Evolutionary conservation across 331 rosid genomes (phyloP), one percentile per base, ranked within the genome.

Genomic region (Quercus tomentella): DNA sequence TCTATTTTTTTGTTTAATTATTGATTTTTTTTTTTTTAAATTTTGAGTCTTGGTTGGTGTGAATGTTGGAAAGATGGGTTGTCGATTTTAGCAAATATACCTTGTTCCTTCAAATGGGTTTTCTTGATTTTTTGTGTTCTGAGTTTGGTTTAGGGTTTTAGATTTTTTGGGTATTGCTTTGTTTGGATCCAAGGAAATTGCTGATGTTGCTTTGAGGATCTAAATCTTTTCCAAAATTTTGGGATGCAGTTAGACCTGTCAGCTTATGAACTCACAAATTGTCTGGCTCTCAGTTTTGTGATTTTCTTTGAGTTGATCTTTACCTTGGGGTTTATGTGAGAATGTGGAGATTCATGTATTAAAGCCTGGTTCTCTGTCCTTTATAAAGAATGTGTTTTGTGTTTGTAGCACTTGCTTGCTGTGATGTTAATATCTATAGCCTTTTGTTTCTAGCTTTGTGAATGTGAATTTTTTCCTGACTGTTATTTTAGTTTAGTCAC

Each of bases 81-180:
- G 51, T 80, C 49, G 83, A 66, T 57, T 84, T 43, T 52, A 41
- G 66, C 74, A 78, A 43, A 43, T 68, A 52, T 18, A 45, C 14
- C 49, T 25, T 25, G 10, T 67, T 63, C 73, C 72, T 30, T 73
- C 61, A 66, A 57, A 68, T 49, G 82, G 82, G 76, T 76, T 54
- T 79, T 75, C 58, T 70, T 78, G 22, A 56, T 56, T 81, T 49
- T 49, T 75, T 67, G 62, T 31, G 18, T 25, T 73, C 16, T 61
- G 77, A 25, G 31, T 69, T 81, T n/a, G 67, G 76, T 62, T 83
- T 86, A 89, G 89, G 97, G 93, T 88, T 88, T 84, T 84, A 58
- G 79, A 71, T 86, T 57, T 90, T 80, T 90, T 80, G 79, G 77
- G 80, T 58, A 74, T 81, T 72, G 35, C 57, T 81, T 41, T 49